Base-by-base conservation (phyloP, 2,329 filamentous ascomycete genomes). In the Colletotrichum sp. region DNA sequence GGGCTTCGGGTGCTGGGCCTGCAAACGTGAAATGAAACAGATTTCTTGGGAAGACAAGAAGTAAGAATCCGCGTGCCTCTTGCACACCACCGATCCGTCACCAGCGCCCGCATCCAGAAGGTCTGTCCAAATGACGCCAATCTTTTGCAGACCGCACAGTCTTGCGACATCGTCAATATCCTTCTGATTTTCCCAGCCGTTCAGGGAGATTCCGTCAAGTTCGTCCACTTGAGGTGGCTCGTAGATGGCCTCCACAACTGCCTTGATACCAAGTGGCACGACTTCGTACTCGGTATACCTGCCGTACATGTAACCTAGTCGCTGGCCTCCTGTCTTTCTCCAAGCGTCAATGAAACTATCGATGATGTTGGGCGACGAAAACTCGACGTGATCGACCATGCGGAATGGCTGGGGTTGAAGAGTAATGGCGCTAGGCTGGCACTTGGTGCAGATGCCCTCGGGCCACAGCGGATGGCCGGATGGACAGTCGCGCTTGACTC, bases 351-450 rank as follows among this genome's bases (percentile, higher is more conserved):
- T 92, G 72, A 99, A 92, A n/a, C 91, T 92, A 83, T 99, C 95
- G 80, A 99, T 95, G 39, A 99, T 91, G 70, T 92, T 90, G 5
- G 95, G 93, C 2, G 95, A 93, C 3, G 96, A 93, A 83, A 99
- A 99, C 85, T 99, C 98, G 78, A 99, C 97, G 84, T 99, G 97
- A 81, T 99, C 97, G 5, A 99, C 96, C 95, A 97, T 98, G 68
- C 97, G 95, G 84, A 96, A 99, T 25, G 94, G 90, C 84, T 99
- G 97, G 7, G 96, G 95, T 82, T 99, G 96, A 69, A 99, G 88
- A 13, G 95, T 98, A 82, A 99, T 99, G 72, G 97, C 96, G 78
- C 96, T 98, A 9, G 97, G 97, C 83, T 99, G 98, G 81, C 97
- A 99, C 84, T 99, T 99, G 75, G 95, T 98, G 87, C 97, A 99